Percentiles rank a stretch among this genome's conserved stretches.
Conservation (phyloP, 176 grass and related monocot genomes). For the Microstegium vimineum region DNA sequence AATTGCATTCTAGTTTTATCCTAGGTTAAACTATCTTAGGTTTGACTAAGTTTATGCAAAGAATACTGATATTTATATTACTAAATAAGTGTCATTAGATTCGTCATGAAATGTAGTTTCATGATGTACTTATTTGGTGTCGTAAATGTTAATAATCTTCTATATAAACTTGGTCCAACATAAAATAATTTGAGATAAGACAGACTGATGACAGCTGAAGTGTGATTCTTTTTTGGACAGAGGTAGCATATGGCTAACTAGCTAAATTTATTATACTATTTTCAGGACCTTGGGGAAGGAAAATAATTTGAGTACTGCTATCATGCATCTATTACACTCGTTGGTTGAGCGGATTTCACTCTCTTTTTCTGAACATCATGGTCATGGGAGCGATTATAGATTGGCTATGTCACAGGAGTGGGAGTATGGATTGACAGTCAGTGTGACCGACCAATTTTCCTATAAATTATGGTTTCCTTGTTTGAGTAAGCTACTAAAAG, state of each 20-base stretch:
- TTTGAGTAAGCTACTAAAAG: constrained; percentile 69
- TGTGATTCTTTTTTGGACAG: no score
- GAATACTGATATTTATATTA: not conserved
- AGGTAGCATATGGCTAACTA: not conserved
- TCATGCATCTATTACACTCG: constrained; percentile 53
- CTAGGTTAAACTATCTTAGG: not conserved
- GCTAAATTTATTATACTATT: constrained; percentile 11
- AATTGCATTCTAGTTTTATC: not conserved
- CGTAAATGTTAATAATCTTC: no score
- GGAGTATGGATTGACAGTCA: constrained; percentile 66
- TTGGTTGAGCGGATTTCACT: constrained; percentile 36
- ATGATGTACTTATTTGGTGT: no score
- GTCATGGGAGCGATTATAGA: not conserved
- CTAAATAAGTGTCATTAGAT: not conserved
- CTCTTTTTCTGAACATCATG: constrained; percentile 15
- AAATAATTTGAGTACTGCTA: constrained; percentile 46
- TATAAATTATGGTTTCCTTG: constrained; percentile 89
- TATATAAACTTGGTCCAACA: no score
- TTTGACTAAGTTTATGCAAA: not conserved
- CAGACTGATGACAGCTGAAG: no score
- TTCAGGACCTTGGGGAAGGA: constrained; percentile 67
- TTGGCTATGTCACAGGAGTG: constrained; percentile 42
- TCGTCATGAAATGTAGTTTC: not conserved
- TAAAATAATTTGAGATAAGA: no score
- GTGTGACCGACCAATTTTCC: constrained; percentile 59